These are phyloP conservation scores for Lactifluus hygrophoroides DNA, from an alignment of 768 basidiomycete genomes.

Conservation along the genomic window DNA sequence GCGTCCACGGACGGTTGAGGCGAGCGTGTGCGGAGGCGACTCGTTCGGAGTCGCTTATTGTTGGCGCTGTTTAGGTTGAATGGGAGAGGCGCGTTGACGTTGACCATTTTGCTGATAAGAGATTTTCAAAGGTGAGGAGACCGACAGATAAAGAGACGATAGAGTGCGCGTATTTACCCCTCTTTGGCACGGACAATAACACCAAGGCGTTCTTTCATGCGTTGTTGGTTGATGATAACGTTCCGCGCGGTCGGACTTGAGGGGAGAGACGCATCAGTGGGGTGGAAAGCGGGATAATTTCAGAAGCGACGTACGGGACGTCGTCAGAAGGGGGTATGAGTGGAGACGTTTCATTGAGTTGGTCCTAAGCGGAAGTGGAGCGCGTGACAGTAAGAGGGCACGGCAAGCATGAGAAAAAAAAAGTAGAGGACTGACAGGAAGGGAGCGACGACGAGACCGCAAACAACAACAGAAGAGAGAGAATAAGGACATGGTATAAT, in stretches of 20 bases:
- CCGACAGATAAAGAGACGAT: background rate
- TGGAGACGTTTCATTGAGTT: constrained; percentile 27
- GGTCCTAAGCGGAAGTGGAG: constrained; percentile 13
- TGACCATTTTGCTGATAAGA: constrained; percentile 60
- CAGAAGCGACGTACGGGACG: constrained; percentile 22
- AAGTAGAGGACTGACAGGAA: background rate
- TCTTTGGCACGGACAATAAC: constrained; percentile 54
- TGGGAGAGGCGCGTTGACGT: constrained; percentile 49
- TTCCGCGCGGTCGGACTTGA: constrained; percentile 9
- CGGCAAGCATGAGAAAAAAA: background rate
- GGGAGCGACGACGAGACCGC: constrained; percentile 9
- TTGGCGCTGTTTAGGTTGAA: constrained; percentile 48
- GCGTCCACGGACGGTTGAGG: constrained; percentile 26
- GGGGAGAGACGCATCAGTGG: background rate
- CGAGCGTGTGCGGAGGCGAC: constrained; percentile 20
- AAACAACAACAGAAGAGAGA: constrained; percentile 23
- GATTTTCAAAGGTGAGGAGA: no score
- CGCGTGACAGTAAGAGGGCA: background rate
- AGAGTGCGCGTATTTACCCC: constrained; percentile 34
- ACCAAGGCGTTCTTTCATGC: constrained; percentile 41
- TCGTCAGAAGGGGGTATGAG: constrained; percentile 28
- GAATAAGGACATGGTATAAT: constrained; percentile 22
- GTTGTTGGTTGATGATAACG: constrained; percentile 38
- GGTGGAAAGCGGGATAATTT: no score
- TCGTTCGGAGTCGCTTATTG: constrained; percentile 4